These are phyloP conservation scores for Coriolopsis trogii DNA, from an alignment of 1,284 basidiomycete species.

Conservation along the genomic window DNA sequence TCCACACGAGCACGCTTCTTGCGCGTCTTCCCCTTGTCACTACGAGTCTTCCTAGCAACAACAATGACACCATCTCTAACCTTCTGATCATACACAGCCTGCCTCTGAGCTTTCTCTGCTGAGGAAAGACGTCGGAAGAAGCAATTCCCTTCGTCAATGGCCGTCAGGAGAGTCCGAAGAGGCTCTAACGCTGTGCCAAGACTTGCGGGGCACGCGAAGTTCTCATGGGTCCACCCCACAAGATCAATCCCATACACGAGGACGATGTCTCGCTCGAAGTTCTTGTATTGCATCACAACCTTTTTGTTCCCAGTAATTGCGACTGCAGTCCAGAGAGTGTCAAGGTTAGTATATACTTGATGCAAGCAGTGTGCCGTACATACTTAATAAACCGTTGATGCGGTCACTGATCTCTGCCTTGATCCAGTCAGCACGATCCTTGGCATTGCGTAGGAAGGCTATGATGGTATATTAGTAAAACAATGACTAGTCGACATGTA, in stretches of 20 bases:
- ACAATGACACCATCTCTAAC: not conserved
- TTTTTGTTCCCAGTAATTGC: conserved; percentile 5
- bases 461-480: not conserved
- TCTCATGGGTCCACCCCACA: not conserved
- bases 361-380: not conserved
- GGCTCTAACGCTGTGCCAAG: not conserved
- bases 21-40: conserved; percentile 4
- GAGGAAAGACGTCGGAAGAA: not conserved
- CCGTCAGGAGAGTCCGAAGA: conserved; percentile 1
- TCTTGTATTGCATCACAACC: conserved; percentile 6
- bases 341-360: not conserved
- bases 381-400: not conserved
- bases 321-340: not conserved
- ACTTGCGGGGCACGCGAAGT: not conserved
- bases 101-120: not conserved
- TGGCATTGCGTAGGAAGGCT: not conserved
- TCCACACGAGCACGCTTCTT: not conserved
- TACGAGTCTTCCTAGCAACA: not conserved
- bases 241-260: conserved; percentile 6
- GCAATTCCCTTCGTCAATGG: not conserved
- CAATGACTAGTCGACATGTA: not conserved
- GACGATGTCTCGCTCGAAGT: conserved; percentile 3
- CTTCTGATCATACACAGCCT: not conserved
- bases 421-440: not conserved
- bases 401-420: not conserved